Conservation (phyloP, 192 early-diverging fungal species). For the Dissophora globulifera region DNA sequence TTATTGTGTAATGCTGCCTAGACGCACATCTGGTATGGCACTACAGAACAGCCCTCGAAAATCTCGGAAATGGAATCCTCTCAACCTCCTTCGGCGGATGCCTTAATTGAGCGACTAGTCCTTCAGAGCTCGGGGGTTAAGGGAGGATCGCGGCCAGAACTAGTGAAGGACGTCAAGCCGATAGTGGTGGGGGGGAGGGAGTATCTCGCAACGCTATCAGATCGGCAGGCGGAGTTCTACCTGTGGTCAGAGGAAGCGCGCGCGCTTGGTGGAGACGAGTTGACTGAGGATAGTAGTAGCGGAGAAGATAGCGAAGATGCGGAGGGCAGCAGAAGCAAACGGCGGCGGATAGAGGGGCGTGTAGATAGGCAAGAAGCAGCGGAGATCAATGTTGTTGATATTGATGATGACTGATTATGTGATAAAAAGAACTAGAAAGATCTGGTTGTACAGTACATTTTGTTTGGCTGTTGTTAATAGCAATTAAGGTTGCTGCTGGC, state of each 20-base stretch:
- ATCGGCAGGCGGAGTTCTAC: slow-evolving; percentile 14
- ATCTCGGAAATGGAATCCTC: neutral
- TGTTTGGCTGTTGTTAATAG: neutral
- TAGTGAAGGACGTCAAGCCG: slow-evolving; percentile 30
- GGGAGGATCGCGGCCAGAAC: neutral
- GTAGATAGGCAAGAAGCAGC: neutral
- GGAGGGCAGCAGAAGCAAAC: slow-evolving; percentile 8
- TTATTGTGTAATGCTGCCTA: neutral
- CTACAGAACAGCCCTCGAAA: neutral
- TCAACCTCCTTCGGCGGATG: neutral
- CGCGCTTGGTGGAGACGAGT: neutral
- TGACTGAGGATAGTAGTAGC: slow-evolving; percentile 3
- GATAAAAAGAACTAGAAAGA: no score
- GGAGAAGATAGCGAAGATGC: slow-evolving; percentile 8
- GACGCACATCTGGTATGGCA: neutral
- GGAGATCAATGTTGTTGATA: no score
- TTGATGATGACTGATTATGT: no score
- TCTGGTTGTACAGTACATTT: no score
- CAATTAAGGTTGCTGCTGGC: neutral
- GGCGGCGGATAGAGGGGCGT: slow-evolving; percentile 3
- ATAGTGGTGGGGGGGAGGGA: slow-evolving; percentile 20
- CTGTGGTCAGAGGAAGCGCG: slow-evolving; percentile 13
- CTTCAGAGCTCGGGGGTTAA: neutral
- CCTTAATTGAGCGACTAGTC: neutral
- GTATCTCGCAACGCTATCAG: slow-evolving; percentile 21